Percentiles rank a stretch among this genome's conserved stretches.
phyloP scores from a whole-genome alignment of 768 basidiomycete species.

The Tulasnella sp. region DNA sequence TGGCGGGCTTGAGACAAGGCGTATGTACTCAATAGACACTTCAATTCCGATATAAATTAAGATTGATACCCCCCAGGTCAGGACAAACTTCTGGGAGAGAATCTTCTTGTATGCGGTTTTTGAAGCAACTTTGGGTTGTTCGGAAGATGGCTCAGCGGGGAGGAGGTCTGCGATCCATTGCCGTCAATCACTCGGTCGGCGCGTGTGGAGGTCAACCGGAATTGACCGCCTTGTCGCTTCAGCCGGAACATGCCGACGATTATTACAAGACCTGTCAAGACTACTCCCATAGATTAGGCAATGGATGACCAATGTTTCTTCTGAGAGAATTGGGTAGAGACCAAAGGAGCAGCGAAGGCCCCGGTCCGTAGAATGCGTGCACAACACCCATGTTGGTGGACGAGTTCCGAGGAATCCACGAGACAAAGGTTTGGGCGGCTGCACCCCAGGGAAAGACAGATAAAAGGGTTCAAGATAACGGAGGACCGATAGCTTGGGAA shows the following conservation, averaged over 20 bases:
- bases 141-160: neutral
- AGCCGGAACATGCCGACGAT: conserved; percentile 29
- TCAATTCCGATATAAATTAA: conserved; percentile 25
- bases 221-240: conserved; percentile 21
- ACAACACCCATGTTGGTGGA: conserved; percentile 62
- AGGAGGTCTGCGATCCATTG: neutral
- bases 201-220: neutral
- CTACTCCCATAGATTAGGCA: conserved; percentile 40
- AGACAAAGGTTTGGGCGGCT: conserved; percentile 64
- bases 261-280: conserved; percentile 28
- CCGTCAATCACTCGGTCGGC: neutral
- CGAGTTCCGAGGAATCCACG: conserved; percentile 46
- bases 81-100: conserved; percentile 45
- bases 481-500: conserved; percentile 33
- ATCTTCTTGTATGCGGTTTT: conserved; percentile 36
- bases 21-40: conserved; percentile 22
- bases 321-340: conserved; percentile 46
- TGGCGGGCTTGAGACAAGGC: neutral
- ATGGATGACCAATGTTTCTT: conserved; percentile 36
- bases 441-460: neutral
- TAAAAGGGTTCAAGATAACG: neutral
- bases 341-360: conserved; percentile 46
- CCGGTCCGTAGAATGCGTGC: conserved; percentile 56
- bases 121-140: neutral
- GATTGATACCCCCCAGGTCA: conserved; percentile 31